Percentiles rank a stretch among this genome's conserved stretches.
These are phyloP conservation scores for Murraya koenigii DNA, from an alignment of 345 rosid genomes.

Conservation along the genomic window DNA sequence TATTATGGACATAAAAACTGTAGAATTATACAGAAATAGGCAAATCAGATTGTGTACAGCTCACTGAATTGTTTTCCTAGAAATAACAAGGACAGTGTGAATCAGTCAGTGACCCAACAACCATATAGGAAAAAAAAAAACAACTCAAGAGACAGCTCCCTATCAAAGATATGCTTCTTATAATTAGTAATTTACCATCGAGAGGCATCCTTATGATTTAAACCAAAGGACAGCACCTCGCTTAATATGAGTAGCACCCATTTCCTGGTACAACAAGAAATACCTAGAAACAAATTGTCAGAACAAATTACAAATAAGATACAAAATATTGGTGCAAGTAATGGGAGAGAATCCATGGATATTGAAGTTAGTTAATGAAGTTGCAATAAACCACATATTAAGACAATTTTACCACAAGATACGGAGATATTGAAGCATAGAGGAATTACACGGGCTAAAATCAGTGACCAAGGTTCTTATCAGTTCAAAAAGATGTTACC, in stretches of 20 bases:
- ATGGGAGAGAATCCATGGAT: not conserved
- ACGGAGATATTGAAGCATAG: not conserved
- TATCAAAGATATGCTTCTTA: slow-evolving; percentile 12
- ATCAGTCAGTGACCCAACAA: not conserved
- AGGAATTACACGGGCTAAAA: not conserved
- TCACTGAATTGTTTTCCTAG: not conserved
- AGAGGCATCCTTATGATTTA: slow-evolving; percentile 30
- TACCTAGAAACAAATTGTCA: slow-evolving; percentile 24
- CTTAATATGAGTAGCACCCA: slow-evolving; percentile 27
- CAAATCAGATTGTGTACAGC: slow-evolving; percentile 5
- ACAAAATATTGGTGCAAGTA: not conserved
- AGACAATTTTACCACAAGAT: not conserved
- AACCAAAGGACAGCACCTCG: slow-evolving; percentile 34
- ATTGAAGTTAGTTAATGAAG: not conserved
- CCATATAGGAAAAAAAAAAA: not conserved
- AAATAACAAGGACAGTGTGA: not conserved
- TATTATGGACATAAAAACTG: not conserved
- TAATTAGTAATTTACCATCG: slow-evolving; percentile 34
- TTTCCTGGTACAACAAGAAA: slow-evolving; percentile 27
- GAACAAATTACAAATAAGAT: slow-evolving; percentile 17
- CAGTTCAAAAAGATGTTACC: not conserved
- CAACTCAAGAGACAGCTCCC: slow-evolving; percentile 15
- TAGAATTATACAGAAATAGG: not conserved
- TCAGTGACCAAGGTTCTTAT: not conserved
- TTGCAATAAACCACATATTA: not conserved